A percentile compares a stretch with the other conserved stretches of the same genome.
Evolutionary conservation across 2,329 filamentous ascomycete species (phyloP).

Genomic region (Arthrobotrys conoides): DNA sequence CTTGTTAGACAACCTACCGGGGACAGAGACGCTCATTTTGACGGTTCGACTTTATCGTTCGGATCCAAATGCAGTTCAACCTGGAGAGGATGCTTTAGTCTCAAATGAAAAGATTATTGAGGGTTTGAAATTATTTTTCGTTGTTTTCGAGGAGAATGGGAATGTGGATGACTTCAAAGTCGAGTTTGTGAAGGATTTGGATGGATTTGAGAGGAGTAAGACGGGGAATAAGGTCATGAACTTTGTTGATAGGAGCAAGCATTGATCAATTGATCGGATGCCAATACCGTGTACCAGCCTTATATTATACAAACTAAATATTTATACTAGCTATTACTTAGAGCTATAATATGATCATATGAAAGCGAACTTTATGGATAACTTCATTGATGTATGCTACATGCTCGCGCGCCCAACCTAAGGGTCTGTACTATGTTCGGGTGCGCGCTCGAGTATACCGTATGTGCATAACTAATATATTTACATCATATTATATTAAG

Average conservation of each 20-base stretch:
- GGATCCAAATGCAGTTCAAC: not conserved
- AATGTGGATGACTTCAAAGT: slow-evolving; percentile 38
- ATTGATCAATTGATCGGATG: not conserved
- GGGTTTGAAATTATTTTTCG: slow-evolving; percentile 10
- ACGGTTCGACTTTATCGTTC: slow-evolving; percentile 37
- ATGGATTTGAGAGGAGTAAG: slow-evolving; percentile 44
- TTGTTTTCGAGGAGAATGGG: not conserved
- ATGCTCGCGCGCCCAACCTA: too few species aligned
- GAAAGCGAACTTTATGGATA: too few species aligned
- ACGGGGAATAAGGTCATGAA: slow-evolving; percentile 56
- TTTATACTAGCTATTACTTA: too few species aligned
- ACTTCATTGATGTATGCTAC: too few species aligned
- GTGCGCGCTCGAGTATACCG: too few species aligned
- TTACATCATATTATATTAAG: too few species aligned
- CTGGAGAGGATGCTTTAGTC: not conserved
- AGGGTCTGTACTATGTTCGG: too few species aligned
- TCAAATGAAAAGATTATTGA: slow-evolving; percentile 4
- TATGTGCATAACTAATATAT: too few species aligned
- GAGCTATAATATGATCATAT: not conserved
- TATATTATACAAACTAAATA: too few species aligned
- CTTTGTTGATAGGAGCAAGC: slow-evolving; percentile 36
- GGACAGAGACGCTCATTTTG: slow-evolving; percentile 6
- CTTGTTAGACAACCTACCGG: slow-evolving; percentile 64
- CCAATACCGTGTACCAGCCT: too few species aligned
- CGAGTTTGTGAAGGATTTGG: slow-evolving; percentile 25